Evolutionary conservation across 2,329 filamentous ascomycete species (phyloP).

Genomic region (Exserohilum rostratum): DNA sequence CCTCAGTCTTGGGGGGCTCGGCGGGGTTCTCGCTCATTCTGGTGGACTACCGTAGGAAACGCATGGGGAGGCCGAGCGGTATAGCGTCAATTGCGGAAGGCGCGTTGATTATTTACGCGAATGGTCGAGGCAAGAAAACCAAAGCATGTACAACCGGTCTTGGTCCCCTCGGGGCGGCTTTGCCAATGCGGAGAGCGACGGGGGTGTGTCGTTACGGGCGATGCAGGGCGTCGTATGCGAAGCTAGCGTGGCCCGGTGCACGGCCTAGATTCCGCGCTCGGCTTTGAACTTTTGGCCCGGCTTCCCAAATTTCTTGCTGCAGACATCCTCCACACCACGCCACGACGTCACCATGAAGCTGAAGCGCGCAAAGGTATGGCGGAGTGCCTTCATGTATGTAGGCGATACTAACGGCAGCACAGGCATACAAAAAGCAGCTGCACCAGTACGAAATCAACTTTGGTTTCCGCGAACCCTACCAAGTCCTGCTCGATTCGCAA

Average conservation of each 20-base stretch:
- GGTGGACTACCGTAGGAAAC: slow-evolving; percentile 23
- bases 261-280: slow-evolving; percentile 14
- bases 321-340: slow-evolving; percentile 7
- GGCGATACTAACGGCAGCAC: slow-evolving; percentile 54
- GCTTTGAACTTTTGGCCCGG: slow-evolving; percentile 18
- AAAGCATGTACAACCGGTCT: slow-evolving; percentile 16
- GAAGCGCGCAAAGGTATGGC: slow-evolving; percentile 38
- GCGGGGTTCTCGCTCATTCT: slow-evolving; percentile 39
- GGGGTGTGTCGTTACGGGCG: slow-evolving; percentile 19
- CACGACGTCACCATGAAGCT: slow-evolving; percentile 36
- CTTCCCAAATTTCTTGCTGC: slow-evolving; percentile 17
- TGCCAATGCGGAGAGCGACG: slow-evolving; percentile 24
- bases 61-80: slow-evolving; percentile 16
- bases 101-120: neutral
- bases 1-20: slow-evolving; percentile 35
- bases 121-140: neutral
- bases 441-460: slow-evolving; percentile 87
- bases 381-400: too few species aligned
- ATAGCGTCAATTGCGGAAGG: slow-evolving; percentile 1
- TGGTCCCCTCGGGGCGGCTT: slow-evolving; percentile 16
- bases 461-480: slow-evolving; percentile 91
- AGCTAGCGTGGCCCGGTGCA: slow-evolving; percentile 14
- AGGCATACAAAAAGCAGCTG: slow-evolving; percentile 90
- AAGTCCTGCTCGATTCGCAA: slow-evolving; percentile 76
- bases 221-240: slow-evolving; percentile 17